These are phyloP conservation scores for Vitis hybrid DNA, from an alignment of 177 flowering plant genomes.

Conservation along the genomic window DNA sequence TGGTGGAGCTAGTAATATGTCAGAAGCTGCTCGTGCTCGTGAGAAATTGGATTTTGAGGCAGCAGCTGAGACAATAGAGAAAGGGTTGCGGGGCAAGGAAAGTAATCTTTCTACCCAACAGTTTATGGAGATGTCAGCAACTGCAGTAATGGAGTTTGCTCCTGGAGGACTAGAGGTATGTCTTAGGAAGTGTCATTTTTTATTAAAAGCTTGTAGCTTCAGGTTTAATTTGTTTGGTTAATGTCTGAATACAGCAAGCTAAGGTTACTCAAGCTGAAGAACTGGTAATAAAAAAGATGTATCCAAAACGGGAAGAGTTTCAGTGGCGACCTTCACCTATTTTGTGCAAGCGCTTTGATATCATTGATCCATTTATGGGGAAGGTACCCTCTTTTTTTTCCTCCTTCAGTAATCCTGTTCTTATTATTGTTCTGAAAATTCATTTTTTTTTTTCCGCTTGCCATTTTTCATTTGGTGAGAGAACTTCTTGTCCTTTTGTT, in stretches of 20 bases:
- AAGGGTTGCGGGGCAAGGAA: slow-evolving; percentile 44
- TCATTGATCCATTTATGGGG: slow-evolving; percentile 88
- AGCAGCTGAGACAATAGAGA: slow-evolving; percentile 79
- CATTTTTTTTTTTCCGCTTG: not conserved
- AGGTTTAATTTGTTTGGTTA: slow-evolving; percentile 2
- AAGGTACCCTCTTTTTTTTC: slow-evolving; percentile 47
- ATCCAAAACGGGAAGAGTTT: slow-evolving; percentile 79
- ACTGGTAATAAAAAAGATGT: slow-evolving; percentile 31
- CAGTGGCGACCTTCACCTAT: slow-evolving; percentile 91
- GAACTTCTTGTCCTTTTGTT: not conserved
- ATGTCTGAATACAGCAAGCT: slow-evolving; percentile 38
- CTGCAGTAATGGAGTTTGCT: slow-evolving; percentile 61
- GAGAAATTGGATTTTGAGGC: slow-evolving; percentile 97
- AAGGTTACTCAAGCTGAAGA: slow-evolving; percentile 43
- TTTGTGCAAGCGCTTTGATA: slow-evolving; percentile 95
- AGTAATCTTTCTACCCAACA: slow-evolving; percentile 28
- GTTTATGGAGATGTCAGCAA: slow-evolving; percentile 35
- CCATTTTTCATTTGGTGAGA: not conserved
- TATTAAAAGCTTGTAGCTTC: slow-evolving; percentile 5
- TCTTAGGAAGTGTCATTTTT: slow-evolving; percentile 2
- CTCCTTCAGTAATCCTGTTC: not conserved
- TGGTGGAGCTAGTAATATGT: slow-evolving; percentile 64
- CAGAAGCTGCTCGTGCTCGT: slow-evolving; percentile 90
- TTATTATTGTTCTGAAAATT: not conserved
- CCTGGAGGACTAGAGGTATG: slow-evolving; percentile 71